Evolutionary conservation across 2,329 filamentous ascomycete species (phyloP).

Genomic region (Aspergillus intermedius): DNA sequence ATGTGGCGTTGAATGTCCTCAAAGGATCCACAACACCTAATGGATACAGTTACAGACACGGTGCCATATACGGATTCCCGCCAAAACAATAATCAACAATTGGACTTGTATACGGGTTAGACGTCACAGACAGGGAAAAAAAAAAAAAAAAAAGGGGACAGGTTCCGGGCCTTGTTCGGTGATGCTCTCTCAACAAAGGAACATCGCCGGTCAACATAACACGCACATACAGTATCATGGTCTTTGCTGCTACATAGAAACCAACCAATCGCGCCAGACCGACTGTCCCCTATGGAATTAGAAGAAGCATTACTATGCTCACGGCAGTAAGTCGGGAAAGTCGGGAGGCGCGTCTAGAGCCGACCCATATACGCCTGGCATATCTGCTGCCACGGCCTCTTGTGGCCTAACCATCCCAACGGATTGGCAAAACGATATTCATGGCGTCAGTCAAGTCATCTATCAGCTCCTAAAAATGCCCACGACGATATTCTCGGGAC

Average conservation of each 20-base stretch:
- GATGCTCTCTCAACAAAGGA: not conserved
- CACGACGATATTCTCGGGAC: constrained; percentile 3
- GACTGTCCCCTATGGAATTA: not conserved
- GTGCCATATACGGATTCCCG: not conserved
- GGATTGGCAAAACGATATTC: not conserved
- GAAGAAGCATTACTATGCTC: constrained; percentile 1
- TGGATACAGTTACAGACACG: not conserved
- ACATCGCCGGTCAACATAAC: not conserved
- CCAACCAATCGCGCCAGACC: not conserved
- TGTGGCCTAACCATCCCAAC: not conserved
- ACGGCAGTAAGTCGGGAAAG: constrained; percentile 10
- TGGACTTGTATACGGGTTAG: too few relatives aligned
- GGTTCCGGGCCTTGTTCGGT: not conserved
- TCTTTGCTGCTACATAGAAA: not conserved
- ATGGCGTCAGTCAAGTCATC: not conserved
- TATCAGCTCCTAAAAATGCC: not conserved
- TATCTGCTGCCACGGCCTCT: constrained; percentile 11
- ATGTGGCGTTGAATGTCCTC: not conserved
- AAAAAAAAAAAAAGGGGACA: too few relatives aligned
- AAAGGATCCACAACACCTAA: not conserved
- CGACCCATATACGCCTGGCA: constrained; percentile 12
- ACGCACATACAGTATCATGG: not conserved
- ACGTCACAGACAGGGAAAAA: too few relatives aligned
- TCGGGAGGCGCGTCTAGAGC: constrained; percentile 20
- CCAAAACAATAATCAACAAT: not conserved